Conservation (phyloP, 2,329 filamentous ascomycete genomes). For the Geosmithia putterillii region DNA sequence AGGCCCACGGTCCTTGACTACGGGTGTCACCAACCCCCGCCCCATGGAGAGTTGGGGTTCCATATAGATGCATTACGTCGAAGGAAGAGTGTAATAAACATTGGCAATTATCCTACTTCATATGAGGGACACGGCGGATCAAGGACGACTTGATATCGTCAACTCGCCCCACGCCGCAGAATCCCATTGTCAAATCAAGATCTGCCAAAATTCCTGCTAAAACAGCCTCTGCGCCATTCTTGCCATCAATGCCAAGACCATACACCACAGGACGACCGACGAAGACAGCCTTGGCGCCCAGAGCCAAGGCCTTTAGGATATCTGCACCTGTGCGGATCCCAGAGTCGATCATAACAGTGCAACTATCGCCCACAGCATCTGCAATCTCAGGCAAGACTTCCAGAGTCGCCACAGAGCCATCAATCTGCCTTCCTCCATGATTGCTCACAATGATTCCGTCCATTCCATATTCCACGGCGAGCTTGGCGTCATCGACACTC, state of each 20-base stretch:
- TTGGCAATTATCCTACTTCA: no score
- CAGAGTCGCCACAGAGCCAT: slow-evolving; percentile 34
- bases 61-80: no score
- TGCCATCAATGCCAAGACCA: slow-evolving; percentile 20
- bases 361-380: slow-evolving; percentile 39
- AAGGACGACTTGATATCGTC: background rate
- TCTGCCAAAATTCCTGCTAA: slow-evolving; percentile 27
- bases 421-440: slow-evolving; percentile 28
- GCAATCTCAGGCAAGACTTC: slow-evolving; percentile 31
- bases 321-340: slow-evolving; percentile 27
- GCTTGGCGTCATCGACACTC: slow-evolving; percentile 24
- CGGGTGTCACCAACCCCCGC: no score
- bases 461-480: slow-evolving; percentile 21
- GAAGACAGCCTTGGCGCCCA: slow-evolving; percentile 26
- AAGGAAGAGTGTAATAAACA: no score
- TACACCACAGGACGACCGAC: slow-evolving; percentile 28
- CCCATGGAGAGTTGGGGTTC: no score
- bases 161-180: slow-evolving; percentile 32
- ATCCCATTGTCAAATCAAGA: slow-evolving; percentile 40
- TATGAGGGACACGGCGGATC: background rate
- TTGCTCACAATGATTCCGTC: slow-evolving; percentile 28
- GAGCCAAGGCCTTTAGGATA: slow-evolving; percentile 24
- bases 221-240: slow-evolving; percentile 41
- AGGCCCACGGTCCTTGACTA: no score
- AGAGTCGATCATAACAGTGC: slow-evolving; percentile 37